These are phyloP conservation scores for Flammula alnicola DNA, from an alignment of 1,284 basidiomycete genomes.

Conservation along the genomic window DNA sequence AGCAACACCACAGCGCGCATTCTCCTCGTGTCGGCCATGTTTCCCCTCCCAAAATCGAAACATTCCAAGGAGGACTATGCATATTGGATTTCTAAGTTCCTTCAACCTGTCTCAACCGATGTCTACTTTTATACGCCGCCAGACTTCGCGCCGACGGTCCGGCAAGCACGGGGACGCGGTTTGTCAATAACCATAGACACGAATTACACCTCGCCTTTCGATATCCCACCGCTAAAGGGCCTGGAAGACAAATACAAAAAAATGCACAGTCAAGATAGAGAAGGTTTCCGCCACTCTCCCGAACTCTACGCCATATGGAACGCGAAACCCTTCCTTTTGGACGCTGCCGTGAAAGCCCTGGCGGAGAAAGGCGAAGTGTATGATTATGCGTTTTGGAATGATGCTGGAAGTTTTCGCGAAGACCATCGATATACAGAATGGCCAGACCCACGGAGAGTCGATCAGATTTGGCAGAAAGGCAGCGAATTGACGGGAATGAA, in stretches of 20 bases:
- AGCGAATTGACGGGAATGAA: constrained; percentile 27
- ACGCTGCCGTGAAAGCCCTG: constrained; percentile 40
- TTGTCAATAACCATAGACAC: constrained; percentile 49
- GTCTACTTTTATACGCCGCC: constrained; percentile 57
- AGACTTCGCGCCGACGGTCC: constrained; percentile 40
- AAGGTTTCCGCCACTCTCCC: constrained; percentile 44
- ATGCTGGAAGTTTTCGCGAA: constrained; percentile 52
- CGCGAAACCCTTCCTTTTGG: constrained; percentile 54
- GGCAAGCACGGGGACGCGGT: constrained; percentile 28
- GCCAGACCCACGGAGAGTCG: constrained; percentile 47
- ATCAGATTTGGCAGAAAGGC: constrained; percentile 44
- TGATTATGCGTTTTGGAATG: constrained; percentile 58
- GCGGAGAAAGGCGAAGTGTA: constrained; percentile 34
- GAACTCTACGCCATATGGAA: constrained; percentile 60
- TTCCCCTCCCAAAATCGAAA: constrained; percentile 52
- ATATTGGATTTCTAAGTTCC: constrained; percentile 45
- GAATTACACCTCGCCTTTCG: constrained; percentile 48
- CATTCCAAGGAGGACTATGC: constrained; percentile 50
- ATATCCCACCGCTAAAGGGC: constrained; percentile 47
- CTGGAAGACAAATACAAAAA: constrained; percentile 39
- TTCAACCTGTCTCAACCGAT: constrained; percentile 47
- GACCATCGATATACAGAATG: constrained; percentile 45
- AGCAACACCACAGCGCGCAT: constrained; percentile 28
- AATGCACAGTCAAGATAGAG: constrained; percentile 50
- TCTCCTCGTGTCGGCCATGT: constrained; percentile 58